Evolutionary conservation across 2,329 filamentous ascomycete genomes (phyloP), one percentile per base, ranked within the genome.

Genomic region (Leptographium wingfieldii): DNA sequence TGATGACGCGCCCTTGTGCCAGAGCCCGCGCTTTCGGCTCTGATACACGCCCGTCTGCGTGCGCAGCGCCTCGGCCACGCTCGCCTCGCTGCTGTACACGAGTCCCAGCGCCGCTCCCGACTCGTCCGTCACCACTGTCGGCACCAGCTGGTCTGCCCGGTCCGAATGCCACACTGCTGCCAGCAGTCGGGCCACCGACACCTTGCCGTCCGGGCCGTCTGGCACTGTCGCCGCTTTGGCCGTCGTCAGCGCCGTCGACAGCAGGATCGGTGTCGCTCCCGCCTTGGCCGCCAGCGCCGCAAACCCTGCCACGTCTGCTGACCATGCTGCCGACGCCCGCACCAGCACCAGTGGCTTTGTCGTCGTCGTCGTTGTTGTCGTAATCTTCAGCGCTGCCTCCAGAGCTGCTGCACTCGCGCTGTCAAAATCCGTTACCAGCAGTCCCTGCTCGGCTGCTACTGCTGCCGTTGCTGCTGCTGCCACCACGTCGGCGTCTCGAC

Each of bases 1-100:
- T 59, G 92, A 97, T 10, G 88, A 94, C 58, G 92, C 89, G 6
- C 94, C 94, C 76, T 99, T 99, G 73, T 95, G 87, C 94, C 94
- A 99, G 33, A 99, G 74, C 0, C 94, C 94, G 53, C 94, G 83
- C 77, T 96, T 97, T 58, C 94, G 82, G 76, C 92, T 97, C 74
- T 96, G 91, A 72, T 99, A 99, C 46, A 97, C 92, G 38, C 94
- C 92, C 0, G 77, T 78, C 67, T 80, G 77, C 6, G 90, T 95
- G 68, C 83, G 83, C 62, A 99, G 71, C 46, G 92, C 92, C 74
- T 95, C 92, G 10, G 84, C 79, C 40, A 99, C 84, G 70, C 92
- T 97, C 72, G 95, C 89, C 64, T 88, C 84, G 69, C 89, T 96
- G 73, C 92, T 96, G 78, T 96, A 99, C 22, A 96, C 94, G 64